These are phyloP conservation scores for Domatiomyces catenatus DNA, from an alignment of 2,329 filamentous ascomycete genomes.

Conservation along the genomic window DNA sequence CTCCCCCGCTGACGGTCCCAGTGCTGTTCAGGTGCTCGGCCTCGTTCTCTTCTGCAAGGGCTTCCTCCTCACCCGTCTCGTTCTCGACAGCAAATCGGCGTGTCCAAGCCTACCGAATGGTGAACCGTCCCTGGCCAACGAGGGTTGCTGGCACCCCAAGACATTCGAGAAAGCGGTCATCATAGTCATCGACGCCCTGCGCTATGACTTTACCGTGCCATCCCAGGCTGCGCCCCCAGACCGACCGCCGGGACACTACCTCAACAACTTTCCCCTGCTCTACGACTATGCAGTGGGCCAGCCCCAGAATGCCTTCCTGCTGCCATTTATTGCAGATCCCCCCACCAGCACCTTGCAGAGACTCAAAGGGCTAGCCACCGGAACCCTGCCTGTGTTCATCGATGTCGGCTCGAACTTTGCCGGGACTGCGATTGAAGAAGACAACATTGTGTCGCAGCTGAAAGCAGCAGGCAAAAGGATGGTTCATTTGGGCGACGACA, in stretches of 20 bases:
- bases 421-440: slow-evolving; percentile 88
- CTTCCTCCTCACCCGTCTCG: slow-evolving; percentile 76
- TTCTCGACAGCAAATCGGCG: slow-evolving; percentile 60
- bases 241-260: slow-evolving; percentile 48
- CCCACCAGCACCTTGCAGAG: slow-evolving; percentile 86
- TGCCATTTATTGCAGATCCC: slow-evolving; percentile 93
- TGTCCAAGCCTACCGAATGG: slow-evolving; percentile 49
- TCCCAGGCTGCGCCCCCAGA: slow-evolving; percentile 34
- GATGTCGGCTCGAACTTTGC: slow-evolving; percentile 92
- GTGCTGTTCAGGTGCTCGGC: slow-evolving; percentile 58
- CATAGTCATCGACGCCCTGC: slow-evolving; percentile 78
- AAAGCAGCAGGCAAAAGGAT: slow-evolving; percentile 55
- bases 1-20: slow-evolving; percentile 20
- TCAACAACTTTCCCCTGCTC: slow-evolving; percentile 74
- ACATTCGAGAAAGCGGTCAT: slow-evolving; percentile 84
- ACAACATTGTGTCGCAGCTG: slow-evolving; percentile 56
- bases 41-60: slow-evolving; percentile 89
- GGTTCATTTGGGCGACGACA: slow-evolving; percentile 94
- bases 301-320: slow-evolving; percentile 71
- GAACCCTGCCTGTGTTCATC: slow-evolving; percentile 85
- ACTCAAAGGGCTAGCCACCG: slow-evolving; percentile 85
- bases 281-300: slow-evolving; percentile 62
- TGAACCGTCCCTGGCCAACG: slow-evolving; percentile 29
- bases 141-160: slow-evolving; percentile 92
- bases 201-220: slow-evolving; percentile 93